phyloP scores from a whole-genome alignment of 2,329 filamentous ascomycete genomes.

The Fusarium burgessii region DNA sequence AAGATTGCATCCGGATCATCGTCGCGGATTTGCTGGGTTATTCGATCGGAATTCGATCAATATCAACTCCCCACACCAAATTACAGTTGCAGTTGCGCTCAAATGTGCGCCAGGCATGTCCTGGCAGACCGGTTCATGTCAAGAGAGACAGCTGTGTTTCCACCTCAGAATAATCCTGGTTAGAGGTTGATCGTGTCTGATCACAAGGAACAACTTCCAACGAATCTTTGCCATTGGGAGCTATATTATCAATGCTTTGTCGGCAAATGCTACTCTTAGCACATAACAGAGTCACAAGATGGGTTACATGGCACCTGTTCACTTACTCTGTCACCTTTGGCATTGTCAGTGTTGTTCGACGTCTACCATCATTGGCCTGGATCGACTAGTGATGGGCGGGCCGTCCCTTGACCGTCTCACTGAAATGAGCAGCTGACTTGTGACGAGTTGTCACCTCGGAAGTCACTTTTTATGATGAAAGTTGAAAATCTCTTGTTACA shows the following conservation, averaged over 20 bases:
- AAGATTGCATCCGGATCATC: slow-evolving; percentile 44
- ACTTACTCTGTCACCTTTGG: slow-evolving; percentile 11
- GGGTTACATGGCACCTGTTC: slow-evolving; percentile 5
- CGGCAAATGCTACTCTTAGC: slow-evolving; percentile 16
- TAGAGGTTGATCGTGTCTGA: slow-evolving; percentile 9
- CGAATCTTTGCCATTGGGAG: neutral
- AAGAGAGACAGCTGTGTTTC: slow-evolving; percentile 28
- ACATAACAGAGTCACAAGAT: slow-evolving; percentile 13
- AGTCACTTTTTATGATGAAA: neutral
- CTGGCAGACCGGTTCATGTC: slow-evolving; percentile 24
- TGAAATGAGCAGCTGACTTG: slow-evolving; percentile 36
- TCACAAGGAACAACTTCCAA: slow-evolving; percentile 15
- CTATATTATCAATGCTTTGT: neutral
- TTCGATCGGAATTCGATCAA: slow-evolving; percentile 35
- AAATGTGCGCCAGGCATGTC: slow-evolving; percentile 11
- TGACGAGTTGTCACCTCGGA: slow-evolving; percentile 5
- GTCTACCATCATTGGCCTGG: slow-evolving; percentile 24
- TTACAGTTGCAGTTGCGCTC: slow-evolving; percentile 1
- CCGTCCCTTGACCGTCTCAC: slow-evolving; percentile 45
- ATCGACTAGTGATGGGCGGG: slow-evolving; percentile 39
- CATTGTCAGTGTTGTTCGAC: slow-evolving; percentile 10
- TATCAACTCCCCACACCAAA: slow-evolving; percentile 18
- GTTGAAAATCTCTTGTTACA: neutral
- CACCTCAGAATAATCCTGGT: slow-evolving; percentile 7
- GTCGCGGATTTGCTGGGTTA: slow-evolving; percentile 33